Percentiles rank a stretch among this genome's conserved stretches.
Evolutionary conservation across 345 rosid species (phyloP).

Genomic region (Heritiera littoralis): DNA sequence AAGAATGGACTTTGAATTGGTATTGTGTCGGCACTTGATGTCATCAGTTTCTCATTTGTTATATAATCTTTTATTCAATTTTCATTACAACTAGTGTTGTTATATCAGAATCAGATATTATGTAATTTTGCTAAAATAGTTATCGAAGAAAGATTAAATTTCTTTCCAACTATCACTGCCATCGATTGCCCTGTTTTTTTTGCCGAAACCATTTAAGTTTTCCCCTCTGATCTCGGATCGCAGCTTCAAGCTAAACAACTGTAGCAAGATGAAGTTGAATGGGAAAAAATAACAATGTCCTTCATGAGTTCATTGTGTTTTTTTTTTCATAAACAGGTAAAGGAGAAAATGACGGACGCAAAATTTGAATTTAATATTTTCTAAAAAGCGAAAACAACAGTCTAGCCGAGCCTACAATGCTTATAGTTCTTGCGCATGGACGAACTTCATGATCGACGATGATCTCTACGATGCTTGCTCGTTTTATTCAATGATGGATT

Average conservation of each 20-base stretch:
- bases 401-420: too few species aligned
- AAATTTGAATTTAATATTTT: too few species aligned
- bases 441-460: too few species aligned
- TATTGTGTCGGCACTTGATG: slow-evolving; percentile 19
- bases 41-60: not conserved
- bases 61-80: not conserved
- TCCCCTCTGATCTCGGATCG: not conserved
- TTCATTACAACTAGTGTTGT: not conserved
- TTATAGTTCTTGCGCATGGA: too few species aligned
- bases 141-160: not conserved
- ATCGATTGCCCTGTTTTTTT: too few species aligned
- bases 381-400: too few species aligned
- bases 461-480: too few species aligned
- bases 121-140: not conserved
- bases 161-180: not conserved
- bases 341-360: too few species aligned
- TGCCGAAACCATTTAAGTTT: not conserved
- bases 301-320: too few species aligned
- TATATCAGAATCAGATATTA: not conserved
- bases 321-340: too few species aligned
- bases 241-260: not conserved
- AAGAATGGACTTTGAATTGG: slow-evolving; percentile 22
- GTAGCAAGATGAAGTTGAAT: not conserved
- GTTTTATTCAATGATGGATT: too few species aligned
- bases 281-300: not conserved